Base-by-base conservation (phyloP, 78 protist species). In the Dictyostelium capitatum region DNA sequence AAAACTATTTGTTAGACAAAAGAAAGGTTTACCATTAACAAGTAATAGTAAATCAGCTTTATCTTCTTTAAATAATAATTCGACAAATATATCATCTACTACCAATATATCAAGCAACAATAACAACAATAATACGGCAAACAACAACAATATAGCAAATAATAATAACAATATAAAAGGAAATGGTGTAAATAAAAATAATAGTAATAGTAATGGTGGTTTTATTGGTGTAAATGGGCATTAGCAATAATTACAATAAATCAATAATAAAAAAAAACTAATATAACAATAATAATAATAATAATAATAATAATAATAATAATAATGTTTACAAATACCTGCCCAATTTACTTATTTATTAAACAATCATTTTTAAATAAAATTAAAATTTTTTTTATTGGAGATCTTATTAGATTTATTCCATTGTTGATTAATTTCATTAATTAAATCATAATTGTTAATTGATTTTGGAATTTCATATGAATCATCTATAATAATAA, bases 1-100 rank as follows among this genome's bases (percentile, higher is more conserved):
- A 12, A 87, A 74, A 87, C 6, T 32, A 25, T 87, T 87, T 87
- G 77, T 87, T 28, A 75, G 57, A 62, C 47, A 43, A 23, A 46
- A 46, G 30, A 87, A 77, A 77, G 47, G 57, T 62, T 56, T 46
- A 46, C 67, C 67, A 62, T 50, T 12, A 51, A 51, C 56, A 51
- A 51, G 10, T 37, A 37, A 37, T 4, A 51, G 10, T 37, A 37
- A 37, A 37, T 37, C 43, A 37, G 1, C 43, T 37, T 37, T 37
- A 37, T 37, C 43, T 37, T 37, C 43, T 37, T 37, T 2, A 37
- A 6, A 62, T 46, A 28, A 11, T 25, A 67, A 17, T n/a, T 15
- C 23, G 30, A 70, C n/a, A 82, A 74, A 25, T 62, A 62, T 25
- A 62, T 25, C 70, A 25, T 62, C 46, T 51, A 82, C 62, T 37